phyloP scores from a whole-genome alignment of 2,329 filamentous ascomycete genomes.

The Aspergillus texensis region DNA sequence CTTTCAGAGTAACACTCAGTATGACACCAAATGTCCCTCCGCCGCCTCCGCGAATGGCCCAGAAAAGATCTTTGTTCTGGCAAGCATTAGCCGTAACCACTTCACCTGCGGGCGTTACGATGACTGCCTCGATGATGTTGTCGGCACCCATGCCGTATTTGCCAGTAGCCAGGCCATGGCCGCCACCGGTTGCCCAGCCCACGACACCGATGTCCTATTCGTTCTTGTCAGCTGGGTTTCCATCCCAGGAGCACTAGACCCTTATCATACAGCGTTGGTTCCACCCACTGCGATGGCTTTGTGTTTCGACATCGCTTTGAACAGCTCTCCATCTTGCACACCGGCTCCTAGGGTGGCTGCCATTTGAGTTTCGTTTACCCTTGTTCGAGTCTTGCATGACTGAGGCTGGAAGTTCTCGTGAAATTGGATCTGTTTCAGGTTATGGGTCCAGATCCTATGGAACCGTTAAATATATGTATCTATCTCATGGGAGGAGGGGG shows the following conservation, averaged over 20 bases:
- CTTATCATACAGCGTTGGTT: not conserved
- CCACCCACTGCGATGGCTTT: conserved; percentile 11
- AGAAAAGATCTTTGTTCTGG: conserved; percentile 23
- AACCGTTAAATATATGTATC: not conserved
- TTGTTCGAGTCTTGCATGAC: not conserved
- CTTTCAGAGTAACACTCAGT: conserved; percentile 19
- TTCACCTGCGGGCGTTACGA: conserved; percentile 47
- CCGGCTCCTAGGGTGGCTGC: conserved; percentile 13
- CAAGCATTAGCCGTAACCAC: conserved; percentile 21
- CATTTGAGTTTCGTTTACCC: not conserved
- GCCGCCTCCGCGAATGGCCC: conserved; percentile 23
- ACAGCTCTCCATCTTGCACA: conserved; percentile 13
- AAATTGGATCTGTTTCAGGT: conserved; percentile 39
- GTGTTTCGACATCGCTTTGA: conserved; percentile 5
- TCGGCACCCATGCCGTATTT: conserved; percentile 56
- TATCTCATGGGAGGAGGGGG: too few relatives aligned
- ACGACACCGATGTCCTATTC: conserved; percentile 11
- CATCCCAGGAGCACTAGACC: too few relatives aligned
- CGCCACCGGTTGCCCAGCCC: conserved; percentile 53
- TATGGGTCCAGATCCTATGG: conserved; percentile 47
- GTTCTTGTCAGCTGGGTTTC: not conserved
- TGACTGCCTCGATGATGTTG: conserved; percentile 51
- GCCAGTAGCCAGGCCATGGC: conserved; percentile 56
- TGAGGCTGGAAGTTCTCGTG: conserved; percentile 20
- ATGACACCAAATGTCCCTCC: conserved; percentile 24